A percentile compares a stretch with the other conserved stretches of the same genome.
Conservation (phyloP, 2,329 filamentous ascomycete species). For the Daldinia eschscholtzii region DNA sequence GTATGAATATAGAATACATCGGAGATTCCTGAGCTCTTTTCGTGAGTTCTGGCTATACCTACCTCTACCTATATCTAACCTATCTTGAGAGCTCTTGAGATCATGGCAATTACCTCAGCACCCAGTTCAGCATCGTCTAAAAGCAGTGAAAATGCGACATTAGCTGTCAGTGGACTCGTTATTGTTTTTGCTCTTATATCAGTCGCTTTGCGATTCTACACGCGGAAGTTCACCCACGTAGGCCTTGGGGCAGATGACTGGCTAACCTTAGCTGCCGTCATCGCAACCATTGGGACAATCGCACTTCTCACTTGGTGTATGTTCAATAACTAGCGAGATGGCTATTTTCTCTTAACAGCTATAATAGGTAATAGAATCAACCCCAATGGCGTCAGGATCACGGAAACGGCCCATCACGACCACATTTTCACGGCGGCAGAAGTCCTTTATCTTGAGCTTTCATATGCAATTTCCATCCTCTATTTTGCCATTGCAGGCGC, state of each 20-base stretch:
- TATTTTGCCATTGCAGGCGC: conserved; percentile 51
- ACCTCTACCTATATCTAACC: neutral
- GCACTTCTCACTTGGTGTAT: conserved; percentile 1
- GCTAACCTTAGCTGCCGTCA: conserved; percentile 31
- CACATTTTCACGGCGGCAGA: conserved; percentile 34
- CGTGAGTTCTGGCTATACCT: neutral
- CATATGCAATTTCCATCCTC: conserved; percentile 46
- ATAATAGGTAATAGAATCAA: conserved; percentile 24
- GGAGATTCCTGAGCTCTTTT: no score
- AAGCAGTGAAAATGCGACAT: conserved; percentile 44
- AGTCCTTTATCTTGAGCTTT: conserved; percentile 35
- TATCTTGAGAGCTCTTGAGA: neutral
- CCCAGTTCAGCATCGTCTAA: neutral
- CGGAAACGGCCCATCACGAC: conserved; percentile 28
- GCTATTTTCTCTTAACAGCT: neutral
- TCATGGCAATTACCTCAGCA: neutral
- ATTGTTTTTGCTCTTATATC: conserved; percentile 30
- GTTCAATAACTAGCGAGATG: neutral
- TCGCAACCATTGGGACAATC: conserved; percentile 5
- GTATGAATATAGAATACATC: neutral
- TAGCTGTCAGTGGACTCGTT: conserved; percentile 24
- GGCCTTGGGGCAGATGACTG: conserved; percentile 37
- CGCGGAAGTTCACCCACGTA: conserved; percentile 24
- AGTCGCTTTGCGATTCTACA: conserved; percentile 34
- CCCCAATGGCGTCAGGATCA: conserved; percentile 31